phyloP scores from a whole-genome alignment of 495 filamentous ascomycete species.

The Lepidopterella palustris region DNA sequence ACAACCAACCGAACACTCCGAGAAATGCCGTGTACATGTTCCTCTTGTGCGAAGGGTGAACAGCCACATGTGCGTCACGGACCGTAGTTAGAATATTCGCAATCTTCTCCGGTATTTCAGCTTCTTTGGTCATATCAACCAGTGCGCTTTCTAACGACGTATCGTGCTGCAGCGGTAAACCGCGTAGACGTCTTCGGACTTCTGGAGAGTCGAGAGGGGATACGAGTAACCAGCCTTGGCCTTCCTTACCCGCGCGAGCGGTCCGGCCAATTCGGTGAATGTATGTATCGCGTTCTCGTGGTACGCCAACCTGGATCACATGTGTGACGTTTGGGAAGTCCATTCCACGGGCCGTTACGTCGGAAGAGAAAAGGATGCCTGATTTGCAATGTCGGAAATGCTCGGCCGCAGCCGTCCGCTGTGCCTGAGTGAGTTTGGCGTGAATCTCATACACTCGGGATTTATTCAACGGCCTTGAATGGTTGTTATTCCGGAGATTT shows the following conservation, averaged over 20 bases:
- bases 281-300: constrained; percentile 68
- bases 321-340: constrained; percentile 92
- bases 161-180: constrained; percentile 62
- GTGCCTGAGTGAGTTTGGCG: constrained; percentile 61
- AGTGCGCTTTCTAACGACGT: constrained; percentile 45
- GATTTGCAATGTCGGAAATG: constrained; percentile 57
- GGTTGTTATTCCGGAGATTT: constrained; percentile 38
- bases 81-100: constrained; percentile 39
- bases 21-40: constrained; percentile 3
- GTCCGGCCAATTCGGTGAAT: constrained; percentile 81
- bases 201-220: constrained; percentile 51
- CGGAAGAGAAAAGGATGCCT: constrained; percentile 81
- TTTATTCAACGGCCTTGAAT: constrained; percentile 25
- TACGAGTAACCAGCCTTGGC: constrained; percentile 73
- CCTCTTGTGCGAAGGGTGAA: constrained; percentile 34
- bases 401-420: constrained; percentile 61
- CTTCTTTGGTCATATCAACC: constrained; percentile 47
- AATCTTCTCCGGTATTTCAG: constrained; percentile 33
- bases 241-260: constrained; percentile 63
- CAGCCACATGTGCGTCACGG: constrained; percentile 32
- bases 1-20: not conserved
- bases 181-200: constrained; percentile 46
- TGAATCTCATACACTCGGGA: constrained; percentile 67
- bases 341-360: constrained; percentile 94
- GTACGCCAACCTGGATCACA: constrained; percentile 77